Conservation (phyloP, 2,329 filamentous ascomycete species). For the Sporothrix schenckii region DNA sequence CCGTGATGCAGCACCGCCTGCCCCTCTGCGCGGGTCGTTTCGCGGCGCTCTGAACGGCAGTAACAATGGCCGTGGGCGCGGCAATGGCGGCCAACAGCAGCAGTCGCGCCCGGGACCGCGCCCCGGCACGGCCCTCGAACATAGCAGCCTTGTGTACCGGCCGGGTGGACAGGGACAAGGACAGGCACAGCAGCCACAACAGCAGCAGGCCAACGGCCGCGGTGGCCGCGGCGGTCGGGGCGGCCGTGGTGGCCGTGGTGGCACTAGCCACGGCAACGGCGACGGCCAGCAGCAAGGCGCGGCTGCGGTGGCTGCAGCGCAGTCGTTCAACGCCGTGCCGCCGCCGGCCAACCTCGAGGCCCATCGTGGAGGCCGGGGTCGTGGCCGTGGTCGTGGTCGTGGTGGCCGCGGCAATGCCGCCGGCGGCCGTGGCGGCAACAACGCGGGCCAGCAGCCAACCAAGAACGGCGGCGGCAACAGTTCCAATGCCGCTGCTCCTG, state of each 20-base stretch:
- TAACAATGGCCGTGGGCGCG: slow-evolving; percentile 47
- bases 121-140: slow-evolving; percentile 48
- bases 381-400: slow-evolving; percentile 46
- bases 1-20: slow-evolving; percentile 58
- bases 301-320: slow-evolving; percentile 35
- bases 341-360: slow-evolving; percentile 62
- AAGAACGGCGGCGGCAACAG: neutral
- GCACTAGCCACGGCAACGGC: neutral
- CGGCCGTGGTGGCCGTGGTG: slow-evolving; percentile 16
- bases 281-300: slow-evolving; percentile 6
- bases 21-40: slow-evolving; percentile 60
- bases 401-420: slow-evolving; percentile 47
- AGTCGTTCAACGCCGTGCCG: slow-evolving; percentile 59
- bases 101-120: slow-evolving; percentile 37
- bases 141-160: slow-evolving; percentile 59
- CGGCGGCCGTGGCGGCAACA: slow-evolving; percentile 9
- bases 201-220: slow-evolving; percentile 29
- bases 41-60: slow-evolving; percentile 58
- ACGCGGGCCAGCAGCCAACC: neutral
- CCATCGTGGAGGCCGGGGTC: slow-evolving; percentile 48
- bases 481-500: neutral
- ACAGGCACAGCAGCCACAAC: slow-evolving; percentile 33
- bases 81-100: slow-evolving; percentile 41
- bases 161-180: slow-evolving; percentile 38
- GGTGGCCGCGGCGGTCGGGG: slow-evolving; percentile 28